Conservation (phyloP, 2,329 filamentous ascomycete species). For the Ophiostoma piceae region DNA sequence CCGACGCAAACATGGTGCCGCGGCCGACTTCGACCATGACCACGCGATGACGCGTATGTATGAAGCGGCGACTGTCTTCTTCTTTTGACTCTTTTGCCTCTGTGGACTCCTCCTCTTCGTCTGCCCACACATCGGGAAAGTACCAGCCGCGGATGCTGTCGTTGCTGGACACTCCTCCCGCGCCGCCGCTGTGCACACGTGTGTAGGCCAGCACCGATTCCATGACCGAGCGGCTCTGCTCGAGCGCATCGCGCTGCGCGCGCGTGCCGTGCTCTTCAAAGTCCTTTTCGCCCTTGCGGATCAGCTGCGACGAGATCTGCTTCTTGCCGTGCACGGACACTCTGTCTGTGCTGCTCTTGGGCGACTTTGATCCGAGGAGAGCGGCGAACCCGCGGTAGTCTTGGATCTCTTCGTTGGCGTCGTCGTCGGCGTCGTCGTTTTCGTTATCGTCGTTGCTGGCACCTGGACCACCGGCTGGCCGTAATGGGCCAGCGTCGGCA, state of each 20-base stretch:
- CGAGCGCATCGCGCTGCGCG: slow-evolving; percentile 71
- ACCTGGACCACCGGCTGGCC: not conserved
- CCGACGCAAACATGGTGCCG: slow-evolving; percentile 59
- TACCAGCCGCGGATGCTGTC: slow-evolving; percentile 66
- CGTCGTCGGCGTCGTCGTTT: slow-evolving; percentile 30
- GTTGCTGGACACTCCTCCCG: slow-evolving; percentile 35
- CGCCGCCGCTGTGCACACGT: slow-evolving; percentile 57
- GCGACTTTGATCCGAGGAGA: slow-evolving; percentile 29
- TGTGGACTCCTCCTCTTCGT: slow-evolving; percentile 22
- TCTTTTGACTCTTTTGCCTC: slow-evolving; percentile 2
- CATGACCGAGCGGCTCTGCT: slow-evolving; percentile 80
- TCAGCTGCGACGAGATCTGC: slow-evolving; percentile 55
- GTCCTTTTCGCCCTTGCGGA: slow-evolving; percentile 93
- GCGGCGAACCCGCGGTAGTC: slow-evolving; percentile 73
- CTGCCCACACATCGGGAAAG: slow-evolving; percentile 56
- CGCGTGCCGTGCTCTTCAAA: slow-evolving; percentile 89
- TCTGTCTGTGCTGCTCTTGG: not conserved
- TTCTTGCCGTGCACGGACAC: slow-evolving; percentile 39
- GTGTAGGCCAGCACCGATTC: slow-evolving; percentile 77
- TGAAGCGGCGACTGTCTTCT: slow-evolving; percentile 26
- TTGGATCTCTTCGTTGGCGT: slow-evolving; percentile 54
- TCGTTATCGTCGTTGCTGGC: slow-evolving; percentile 29
- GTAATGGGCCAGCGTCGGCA: not conserved
- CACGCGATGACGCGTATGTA: slow-evolving; percentile 44
- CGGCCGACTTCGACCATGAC: slow-evolving; percentile 68